phyloP scores from a whole-genome alignment of 2,329 filamentous ascomycete species.

The Botrytis cinerea region DNA sequence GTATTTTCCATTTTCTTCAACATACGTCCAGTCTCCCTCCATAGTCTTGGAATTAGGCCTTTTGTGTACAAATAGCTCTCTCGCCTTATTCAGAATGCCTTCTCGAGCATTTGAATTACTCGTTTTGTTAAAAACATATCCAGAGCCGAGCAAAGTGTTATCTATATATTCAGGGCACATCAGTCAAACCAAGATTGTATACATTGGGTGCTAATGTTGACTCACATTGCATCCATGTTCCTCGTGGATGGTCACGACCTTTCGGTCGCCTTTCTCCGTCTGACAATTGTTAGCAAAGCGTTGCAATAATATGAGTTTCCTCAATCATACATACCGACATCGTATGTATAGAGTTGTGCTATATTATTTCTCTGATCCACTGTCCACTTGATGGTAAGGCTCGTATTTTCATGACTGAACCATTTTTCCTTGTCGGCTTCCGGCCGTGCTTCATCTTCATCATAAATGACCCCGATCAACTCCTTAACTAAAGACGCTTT shows the following conservation, averaged over 20 bases:
- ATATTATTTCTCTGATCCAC: background rate
- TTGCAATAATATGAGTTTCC: background rate
- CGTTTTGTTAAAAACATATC: background rate
- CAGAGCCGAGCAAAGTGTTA: background rate
- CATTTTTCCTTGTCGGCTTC: background rate
- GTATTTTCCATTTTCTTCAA: background rate
- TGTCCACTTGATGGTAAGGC: background rate
- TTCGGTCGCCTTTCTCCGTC: background rate
- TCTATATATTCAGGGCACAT: background rate
- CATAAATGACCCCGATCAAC: background rate
- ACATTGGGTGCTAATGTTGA: background rate
- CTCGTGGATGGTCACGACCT: background rate
- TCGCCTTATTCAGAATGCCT: background rate
- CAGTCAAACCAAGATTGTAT: background rate
- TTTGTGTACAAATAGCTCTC: background rate
- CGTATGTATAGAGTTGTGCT: background rate
- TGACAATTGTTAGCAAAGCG: background rate
- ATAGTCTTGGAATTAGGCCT: background rate
- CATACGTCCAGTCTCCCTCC: background rate
- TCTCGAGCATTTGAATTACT: background rate
- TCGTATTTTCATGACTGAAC: background rate
- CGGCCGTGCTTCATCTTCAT: background rate
- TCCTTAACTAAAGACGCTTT: background rate
- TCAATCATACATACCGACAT: background rate
- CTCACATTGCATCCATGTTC: constrained; percentile 4